A percentile compares a stretch with the other conserved stretches of the same genome.
phyloP scores from a whole-genome alignment of 2,329 filamentous ascomycete species.

The Alternaria novae-zelandiae region DNA sequence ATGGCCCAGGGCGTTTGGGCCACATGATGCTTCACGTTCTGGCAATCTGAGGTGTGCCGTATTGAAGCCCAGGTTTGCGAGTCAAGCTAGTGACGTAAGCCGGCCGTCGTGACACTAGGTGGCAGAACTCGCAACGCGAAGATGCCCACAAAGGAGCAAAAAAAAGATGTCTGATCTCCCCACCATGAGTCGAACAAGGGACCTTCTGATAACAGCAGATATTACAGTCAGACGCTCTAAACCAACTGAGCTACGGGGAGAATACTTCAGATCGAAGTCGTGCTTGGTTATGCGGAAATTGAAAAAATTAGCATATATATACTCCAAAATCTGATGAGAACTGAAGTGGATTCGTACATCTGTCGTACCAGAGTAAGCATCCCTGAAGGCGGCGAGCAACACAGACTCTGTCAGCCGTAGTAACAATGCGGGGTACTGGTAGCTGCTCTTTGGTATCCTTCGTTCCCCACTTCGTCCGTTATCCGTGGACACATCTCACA shows the following conservation, averaged over 20 bases:
- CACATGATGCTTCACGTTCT: not conserved
- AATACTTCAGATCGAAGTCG: slow-evolving; percentile 9
- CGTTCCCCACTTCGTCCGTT: too few species aligned
- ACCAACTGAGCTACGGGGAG: slow-evolving; percentile 43
- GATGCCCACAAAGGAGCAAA: not conserved
- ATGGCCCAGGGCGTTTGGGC: not conserved
- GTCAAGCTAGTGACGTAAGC: slow-evolving; percentile 2
- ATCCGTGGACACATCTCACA: too few species aligned
- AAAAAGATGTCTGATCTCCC: slow-evolving; percentile 32
- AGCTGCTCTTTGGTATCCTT: too few species aligned
- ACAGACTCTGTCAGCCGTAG: too few species aligned
- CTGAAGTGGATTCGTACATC: too few species aligned
- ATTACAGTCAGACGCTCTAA: slow-evolving; percentile 48
- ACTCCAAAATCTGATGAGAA: too few species aligned
- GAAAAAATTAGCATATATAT: too few species aligned
- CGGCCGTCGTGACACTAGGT: not conserved
- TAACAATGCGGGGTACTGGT: too few species aligned
- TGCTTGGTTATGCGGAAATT: slow-evolving; percentile 9
- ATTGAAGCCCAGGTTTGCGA: not conserved
- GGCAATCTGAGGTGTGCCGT: not conserved
- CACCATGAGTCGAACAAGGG: slow-evolving; percentile 40
- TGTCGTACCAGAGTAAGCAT: too few species aligned
- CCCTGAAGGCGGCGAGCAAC: too few species aligned
- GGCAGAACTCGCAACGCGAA: not conserved
- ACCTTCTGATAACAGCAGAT: slow-evolving; percentile 43